These are phyloP conservation scores for Colletotrichum limetticola DNA, from an alignment of 2,329 filamentous ascomycete species.

Conservation along the genomic window DNA sequence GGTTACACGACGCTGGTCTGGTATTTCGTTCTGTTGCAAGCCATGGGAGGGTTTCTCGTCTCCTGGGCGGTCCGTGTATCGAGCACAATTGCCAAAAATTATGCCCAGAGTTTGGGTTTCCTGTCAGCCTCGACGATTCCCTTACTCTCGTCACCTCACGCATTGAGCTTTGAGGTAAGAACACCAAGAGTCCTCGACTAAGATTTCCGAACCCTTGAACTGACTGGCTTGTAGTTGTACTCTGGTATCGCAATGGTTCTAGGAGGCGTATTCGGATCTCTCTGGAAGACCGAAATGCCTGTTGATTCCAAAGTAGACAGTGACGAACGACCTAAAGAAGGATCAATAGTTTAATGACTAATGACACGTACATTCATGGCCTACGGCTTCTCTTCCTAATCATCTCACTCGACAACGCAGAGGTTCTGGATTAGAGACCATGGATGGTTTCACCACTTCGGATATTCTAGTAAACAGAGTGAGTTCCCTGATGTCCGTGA, in stretches of 20 bases:
- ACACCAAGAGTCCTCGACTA: neutral
- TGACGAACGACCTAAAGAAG: neutral
- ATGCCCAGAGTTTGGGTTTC: neutral
- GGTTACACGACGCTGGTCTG: neutral
- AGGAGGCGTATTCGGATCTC: neutral
- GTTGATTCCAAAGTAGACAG: neutral
- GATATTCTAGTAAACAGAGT: neutral
- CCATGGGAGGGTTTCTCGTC: neutral
- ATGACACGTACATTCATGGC: constrained; percentile 8
- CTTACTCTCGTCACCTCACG: neutral
- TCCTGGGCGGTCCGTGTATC: neutral
- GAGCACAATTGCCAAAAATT: neutral
- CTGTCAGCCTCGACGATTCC: neutral
- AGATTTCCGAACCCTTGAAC: neutral
- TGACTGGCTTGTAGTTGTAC: neutral
- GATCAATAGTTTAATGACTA: neutral
- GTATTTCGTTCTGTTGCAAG: neutral
- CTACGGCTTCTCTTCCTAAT: neutral
- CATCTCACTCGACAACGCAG: neutral
- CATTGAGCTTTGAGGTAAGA: neutral
- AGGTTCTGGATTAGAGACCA: neutral
- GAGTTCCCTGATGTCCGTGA: constrained; percentile 14
- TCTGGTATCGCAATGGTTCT: neutral
- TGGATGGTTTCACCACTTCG: neutral
- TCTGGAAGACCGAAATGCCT: neutral